These are phyloP conservation scores for Amanita rubescens DNA, from an alignment of 768 basidiomycete genomes.

Conservation along the genomic window DNA sequence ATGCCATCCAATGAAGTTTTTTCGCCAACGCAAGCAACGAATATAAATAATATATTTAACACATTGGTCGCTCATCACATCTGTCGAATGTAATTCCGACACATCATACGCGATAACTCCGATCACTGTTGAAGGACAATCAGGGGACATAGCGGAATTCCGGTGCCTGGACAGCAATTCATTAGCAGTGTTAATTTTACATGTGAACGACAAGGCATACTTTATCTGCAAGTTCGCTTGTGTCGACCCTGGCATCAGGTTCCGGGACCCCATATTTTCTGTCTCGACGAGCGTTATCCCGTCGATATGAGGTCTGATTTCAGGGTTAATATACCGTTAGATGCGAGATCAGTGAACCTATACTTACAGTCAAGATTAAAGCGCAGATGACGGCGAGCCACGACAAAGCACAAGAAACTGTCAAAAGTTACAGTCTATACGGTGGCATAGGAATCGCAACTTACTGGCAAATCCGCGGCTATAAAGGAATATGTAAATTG, in stretches of 20 bases:
- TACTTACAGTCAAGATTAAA: slow-evolving; percentile 41
- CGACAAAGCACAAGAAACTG: slow-evolving; percentile 44
- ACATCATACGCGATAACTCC: background rate
- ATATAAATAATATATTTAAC: no score
- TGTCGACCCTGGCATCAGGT: slow-evolving; percentile 46
- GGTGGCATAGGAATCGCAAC: slow-evolving; percentile 11
- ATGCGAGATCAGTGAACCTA: background rate
- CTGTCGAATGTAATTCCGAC: background rate
- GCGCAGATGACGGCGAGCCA: slow-evolving; percentile 50
- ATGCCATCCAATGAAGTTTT: no score
- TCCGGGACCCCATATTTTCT: slow-evolving; percentile 42
- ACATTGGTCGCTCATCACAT: background rate
- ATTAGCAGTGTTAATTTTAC: background rate
- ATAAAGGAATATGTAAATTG: background rate
- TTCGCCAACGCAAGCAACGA: no score
- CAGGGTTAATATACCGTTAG: background rate
- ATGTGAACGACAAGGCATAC: slow-evolving; percentile 22
- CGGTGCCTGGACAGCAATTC: slow-evolving; percentile 35
- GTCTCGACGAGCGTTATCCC: slow-evolving; percentile 53
- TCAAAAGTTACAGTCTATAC: background rate
- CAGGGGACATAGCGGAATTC: slow-evolving; percentile 43
- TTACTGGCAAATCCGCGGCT: slow-evolving; percentile 55
- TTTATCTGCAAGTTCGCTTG: slow-evolving; percentile 58
- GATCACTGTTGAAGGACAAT: background rate
- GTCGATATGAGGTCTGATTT: slow-evolving; percentile 50